These are phyloP conservation scores for Lentinula sp. DNA, from an alignment of 768 basidiomycete genomes.

Conservation along the genomic window DNA sequence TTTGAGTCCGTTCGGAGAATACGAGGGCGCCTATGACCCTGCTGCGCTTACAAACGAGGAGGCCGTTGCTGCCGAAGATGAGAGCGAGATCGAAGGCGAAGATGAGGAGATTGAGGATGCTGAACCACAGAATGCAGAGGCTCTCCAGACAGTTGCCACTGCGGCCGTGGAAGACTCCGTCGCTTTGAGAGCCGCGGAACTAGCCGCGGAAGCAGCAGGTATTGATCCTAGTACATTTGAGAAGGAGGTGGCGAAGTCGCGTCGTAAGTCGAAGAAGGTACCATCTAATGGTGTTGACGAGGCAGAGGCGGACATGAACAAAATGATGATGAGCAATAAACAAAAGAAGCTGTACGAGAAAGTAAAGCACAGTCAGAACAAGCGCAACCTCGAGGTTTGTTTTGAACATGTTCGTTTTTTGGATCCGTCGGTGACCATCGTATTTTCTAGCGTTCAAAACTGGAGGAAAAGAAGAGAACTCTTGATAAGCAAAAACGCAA, in stretches of 20 bases:
- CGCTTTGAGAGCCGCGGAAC: slow-evolving; percentile 77
- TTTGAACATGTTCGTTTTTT: not conserved
- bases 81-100: slow-evolving; percentile 25
- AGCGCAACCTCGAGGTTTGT: slow-evolving; percentile 74
- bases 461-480: slow-evolving; percentile 53
- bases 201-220: slow-evolving; percentile 87
- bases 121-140: slow-evolving; percentile 20
- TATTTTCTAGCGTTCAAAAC: slow-evolving; percentile 44
- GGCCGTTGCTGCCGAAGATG: slow-evolving; percentile 24
- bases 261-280: slow-evolving; percentile 28
- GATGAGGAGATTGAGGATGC: slow-evolving; percentile 17
- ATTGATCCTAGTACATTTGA: slow-evolving; percentile 77
- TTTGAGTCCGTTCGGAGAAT: slow-evolving; percentile 90
- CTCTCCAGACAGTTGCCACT: slow-evolving; percentile 24
- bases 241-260: slow-evolving; percentile 60
- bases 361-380: slow-evolving; percentile 83
- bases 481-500: slow-evolving; percentile 47
- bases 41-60: slow-evolving; percentile 26
- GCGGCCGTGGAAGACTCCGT: slow-evolving; percentile 50
- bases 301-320: slow-evolving; percentile 82
- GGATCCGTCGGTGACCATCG: slow-evolving; percentile 7
- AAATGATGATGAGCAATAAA: slow-evolving; percentile 97
- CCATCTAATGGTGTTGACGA: slow-evolving; percentile 24
- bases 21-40: slow-evolving; percentile 72
- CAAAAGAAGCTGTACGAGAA: slow-evolving; percentile 90